Conservation (phyloP, 805 yeast species). For the Zygotorulaspora danielsina region DNA sequence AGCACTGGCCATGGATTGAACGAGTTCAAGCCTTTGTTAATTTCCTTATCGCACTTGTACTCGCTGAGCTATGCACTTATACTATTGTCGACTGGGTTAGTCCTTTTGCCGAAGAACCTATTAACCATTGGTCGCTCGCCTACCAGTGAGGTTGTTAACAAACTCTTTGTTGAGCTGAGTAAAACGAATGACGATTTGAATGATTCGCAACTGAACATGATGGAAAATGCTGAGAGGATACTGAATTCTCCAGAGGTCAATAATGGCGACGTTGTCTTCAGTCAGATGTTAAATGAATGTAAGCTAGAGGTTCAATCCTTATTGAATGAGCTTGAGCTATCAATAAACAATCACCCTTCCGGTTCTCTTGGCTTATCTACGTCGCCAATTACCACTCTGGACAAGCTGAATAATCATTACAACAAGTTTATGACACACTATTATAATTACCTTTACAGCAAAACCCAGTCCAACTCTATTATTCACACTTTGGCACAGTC, state of each 20-base stretch:
- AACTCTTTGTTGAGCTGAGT: conserved; percentile 29
- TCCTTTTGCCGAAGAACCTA: conserved; percentile 28
- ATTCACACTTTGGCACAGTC: conserved; percentile 31
- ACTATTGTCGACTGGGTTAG: conserved; percentile 29
- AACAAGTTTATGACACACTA: conserved; percentile 31
- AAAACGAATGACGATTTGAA: conserved; percentile 33
- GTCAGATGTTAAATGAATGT: conserved; percentile 26
- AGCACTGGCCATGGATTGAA: conserved; percentile 25
- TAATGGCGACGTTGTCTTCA: conserved; percentile 25
- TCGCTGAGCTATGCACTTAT: conserved; percentile 31
- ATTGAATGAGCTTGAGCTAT: conserved; percentile 17
- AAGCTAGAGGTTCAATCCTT: conserved; percentile 28
- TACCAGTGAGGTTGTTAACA: conserved; percentile 19
- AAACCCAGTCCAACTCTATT: conserved; percentile 25
- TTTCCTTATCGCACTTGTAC: conserved; percentile 33
- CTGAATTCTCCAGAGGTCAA: conserved; percentile 18
- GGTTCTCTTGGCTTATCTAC: conserved; percentile 5
- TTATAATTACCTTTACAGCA: conserved; percentile 29
- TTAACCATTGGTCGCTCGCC: conserved; percentile 14
- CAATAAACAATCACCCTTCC: conserved; percentile 11
- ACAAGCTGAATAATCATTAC: conserved; percentile 26
- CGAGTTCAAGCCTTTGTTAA: conserved; percentile 31
- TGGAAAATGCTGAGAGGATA: conserved; percentile 27
- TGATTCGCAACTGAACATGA: conserved; percentile 27
- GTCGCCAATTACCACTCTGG: conserved; percentile 14